These are phyloP conservation scores for Ogataea glucozyma DNA, from an alignment of 805 yeast genomes.

Conservation along the genomic window DNA sequence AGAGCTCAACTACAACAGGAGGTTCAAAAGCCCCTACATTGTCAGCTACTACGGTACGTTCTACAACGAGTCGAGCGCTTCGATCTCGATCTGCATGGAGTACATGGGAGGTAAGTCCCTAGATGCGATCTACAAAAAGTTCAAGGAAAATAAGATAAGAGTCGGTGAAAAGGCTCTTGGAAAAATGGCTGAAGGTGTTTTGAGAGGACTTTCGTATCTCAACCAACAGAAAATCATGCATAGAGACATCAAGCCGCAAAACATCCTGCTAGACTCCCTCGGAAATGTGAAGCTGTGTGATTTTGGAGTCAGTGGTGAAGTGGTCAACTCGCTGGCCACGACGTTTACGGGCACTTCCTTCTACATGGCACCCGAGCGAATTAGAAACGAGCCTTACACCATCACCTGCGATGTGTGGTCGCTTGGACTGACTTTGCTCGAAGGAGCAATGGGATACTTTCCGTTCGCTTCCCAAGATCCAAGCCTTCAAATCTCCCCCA, in stretches of 20 bases:
- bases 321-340: constrained; percentile 90
- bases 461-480: constrained; percentile 56
- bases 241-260: constrained; percentile 95
- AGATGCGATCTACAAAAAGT: constrained; percentile 85
- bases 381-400: constrained; percentile 92
- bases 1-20: constrained; percentile 84
- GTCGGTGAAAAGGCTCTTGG: constrained; percentile 93
- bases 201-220: constrained; percentile 81
- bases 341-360: constrained; percentile 97
- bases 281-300: constrained; percentile 95
- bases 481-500: constrained; percentile 64
- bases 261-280: constrained; percentile 68
- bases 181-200: constrained; percentile 81
- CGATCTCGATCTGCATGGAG: constrained; percentile 95
- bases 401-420: constrained; percentile 98
- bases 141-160: constrained; percentile 73
- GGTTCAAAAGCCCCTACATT: constrained; percentile 79
- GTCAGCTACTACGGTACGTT: constrained; percentile 94
- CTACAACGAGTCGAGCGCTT: constrained; percentile 68
- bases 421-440: constrained; percentile 84
- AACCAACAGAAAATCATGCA: constrained; percentile 89
- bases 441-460: constrained; percentile 89
- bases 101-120: constrained; percentile 92
- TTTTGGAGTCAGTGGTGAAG: constrained; percentile 97
- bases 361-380: constrained; percentile 98